Evolutionary conservation across 2,329 filamentous ascomycete species (phyloP).

Genomic region (Fusarium vanettenii): DNA sequence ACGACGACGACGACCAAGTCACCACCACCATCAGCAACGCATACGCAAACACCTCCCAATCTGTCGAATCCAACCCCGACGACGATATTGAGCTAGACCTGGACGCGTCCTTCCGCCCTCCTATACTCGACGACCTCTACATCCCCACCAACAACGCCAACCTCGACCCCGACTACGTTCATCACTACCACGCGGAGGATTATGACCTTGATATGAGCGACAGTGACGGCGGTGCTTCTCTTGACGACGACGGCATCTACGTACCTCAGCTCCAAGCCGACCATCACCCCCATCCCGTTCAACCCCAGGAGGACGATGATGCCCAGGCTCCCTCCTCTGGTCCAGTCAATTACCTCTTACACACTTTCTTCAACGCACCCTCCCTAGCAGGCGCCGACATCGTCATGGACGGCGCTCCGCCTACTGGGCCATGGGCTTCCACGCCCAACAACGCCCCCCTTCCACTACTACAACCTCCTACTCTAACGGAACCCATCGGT

Average conservation of each 20-base stretch:
- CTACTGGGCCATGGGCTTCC: conserved; percentile 27
- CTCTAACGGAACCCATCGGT: conserved; percentile 6
- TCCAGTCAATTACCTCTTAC: conserved; percentile 27
- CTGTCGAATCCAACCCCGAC: conserved; percentile 9
- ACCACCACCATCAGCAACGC: conserved; percentile 1
- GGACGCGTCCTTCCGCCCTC: conserved; percentile 13
- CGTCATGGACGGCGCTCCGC: conserved; percentile 31
- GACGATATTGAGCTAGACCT: conserved; percentile 16
- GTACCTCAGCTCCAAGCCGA: conserved; percentile 14
- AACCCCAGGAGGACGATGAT: conserved; percentile 23
- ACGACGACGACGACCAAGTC: background rate
- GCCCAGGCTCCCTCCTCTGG: conserved; percentile 11
- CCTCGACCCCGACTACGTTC: conserved; percentile 14
- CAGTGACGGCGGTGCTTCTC: conserved; percentile 47
- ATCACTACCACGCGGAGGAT: conserved; percentile 33
- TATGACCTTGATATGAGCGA: conserved; percentile 51
- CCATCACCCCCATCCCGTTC: conserved; percentile 8
- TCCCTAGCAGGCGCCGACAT: conserved; percentile 11
- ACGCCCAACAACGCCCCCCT: background rate
- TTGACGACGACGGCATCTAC: conserved; percentile 30
- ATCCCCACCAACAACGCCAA: conserved; percentile 13
- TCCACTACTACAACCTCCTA: background rate
- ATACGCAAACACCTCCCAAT: conserved; percentile 7
- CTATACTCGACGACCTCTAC: conserved; percentile 11
- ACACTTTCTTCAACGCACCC: conserved; percentile 17